These are phyloP conservation scores for Cyclotella sp. DNA, from an alignment of 108 stramenopile species.

Conservation along the genomic window DNA sequence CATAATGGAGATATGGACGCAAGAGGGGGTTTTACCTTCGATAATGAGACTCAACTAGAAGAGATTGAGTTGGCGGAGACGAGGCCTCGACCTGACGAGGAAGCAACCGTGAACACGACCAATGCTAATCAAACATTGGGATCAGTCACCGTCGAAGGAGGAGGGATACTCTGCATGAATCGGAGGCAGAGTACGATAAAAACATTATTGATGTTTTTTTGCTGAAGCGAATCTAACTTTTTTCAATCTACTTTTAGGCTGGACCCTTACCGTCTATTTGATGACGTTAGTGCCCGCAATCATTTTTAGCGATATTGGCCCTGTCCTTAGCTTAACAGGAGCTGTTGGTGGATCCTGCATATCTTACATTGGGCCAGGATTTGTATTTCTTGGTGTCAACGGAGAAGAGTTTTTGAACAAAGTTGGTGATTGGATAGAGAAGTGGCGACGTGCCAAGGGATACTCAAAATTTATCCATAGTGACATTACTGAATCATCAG, in stretches of 20 bases:
- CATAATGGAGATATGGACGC: slow-evolving; percentile 81
- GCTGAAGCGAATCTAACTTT: background rate
- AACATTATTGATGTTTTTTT: too few relatives aligned
- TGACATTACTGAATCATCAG: slow-evolving; percentile 27
- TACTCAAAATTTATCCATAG: background rate
- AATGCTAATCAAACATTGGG: slow-evolving; percentile 8
- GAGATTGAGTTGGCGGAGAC: slow-evolving; percentile 32
- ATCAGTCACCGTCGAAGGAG: slow-evolving; percentile 34
- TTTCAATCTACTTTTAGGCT: slow-evolving; percentile 56
- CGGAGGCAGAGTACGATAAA: slow-evolving; percentile 44
- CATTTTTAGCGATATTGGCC: slow-evolving; percentile 78
- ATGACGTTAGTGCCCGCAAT: slow-evolving; percentile 73
- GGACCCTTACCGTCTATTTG: slow-evolving; percentile 70
- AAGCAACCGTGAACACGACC: slow-evolving; percentile 3
- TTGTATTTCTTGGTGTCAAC: slow-evolving; percentile 79
- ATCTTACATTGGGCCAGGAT: slow-evolving; percentile 78
- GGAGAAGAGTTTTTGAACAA: slow-evolving; percentile 66
- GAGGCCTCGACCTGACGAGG: slow-evolving; percentile 17
- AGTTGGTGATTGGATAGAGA: slow-evolving; percentile 28
- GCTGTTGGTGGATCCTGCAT: slow-evolving; percentile 76
- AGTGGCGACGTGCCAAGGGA: slow-evolving; percentile 23
- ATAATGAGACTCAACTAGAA: slow-evolving; percentile 35
- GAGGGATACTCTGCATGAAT: slow-evolving; percentile 53
- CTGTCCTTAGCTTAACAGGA: slow-evolving; percentile 81
- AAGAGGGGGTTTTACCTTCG: slow-evolving; percentile 22